Base-by-base conservation (phyloP, 768 basidiomycete genomes). In the Mycena floridula region DNA sequence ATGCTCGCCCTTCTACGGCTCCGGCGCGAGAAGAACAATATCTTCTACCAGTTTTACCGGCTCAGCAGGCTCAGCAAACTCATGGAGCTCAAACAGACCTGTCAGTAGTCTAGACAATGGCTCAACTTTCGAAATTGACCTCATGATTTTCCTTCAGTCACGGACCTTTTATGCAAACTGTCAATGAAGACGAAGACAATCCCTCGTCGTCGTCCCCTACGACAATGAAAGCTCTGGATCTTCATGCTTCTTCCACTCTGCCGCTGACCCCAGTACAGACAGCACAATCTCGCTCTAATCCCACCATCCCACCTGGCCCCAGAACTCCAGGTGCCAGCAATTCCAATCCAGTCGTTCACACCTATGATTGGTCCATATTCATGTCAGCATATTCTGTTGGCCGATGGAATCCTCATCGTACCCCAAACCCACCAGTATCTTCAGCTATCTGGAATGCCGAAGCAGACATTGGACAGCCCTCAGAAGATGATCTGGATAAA, bases 341-440 rank as follows among this genome's bases (percentile, higher is more conserved):
- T n/a, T n/a, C n/a, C n/a, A n/a, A n/a, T n/a, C n/a, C n/a, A n/a
- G n/a, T n/a, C n/a, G n/a, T 18, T 35, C 18, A 39, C 23, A 39
- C 69, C 38, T 68, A 69, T 50, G 84, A 89, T 57, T 92, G 89
- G 89, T 69, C 73, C 15, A 76, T 77, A 0, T 92, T 91, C 59
- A 79, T 87, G 50, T 63, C 69, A n/a, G 81, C 85, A 0, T 92
- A 92, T 59, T 78, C 85, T 0, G 57, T 70, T 15, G 89, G 89
- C 8, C 72, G 77, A 48, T 92, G 89, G 89, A 85, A 88, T 58
- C 87, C 89, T 6, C 79, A 80, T 48, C 72, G 69, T 44, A 82
- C 76, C 0, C 87, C 86, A 3, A 76, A 73, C 48, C 76, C 72
- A 5, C 85, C 85, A 4, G 59, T 49, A 32, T 56, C 62, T 7